These are phyloP conservation scores for Lathyrus sativus DNA, from an alignment of 306 rosid species.

Conservation along the genomic window DNA sequence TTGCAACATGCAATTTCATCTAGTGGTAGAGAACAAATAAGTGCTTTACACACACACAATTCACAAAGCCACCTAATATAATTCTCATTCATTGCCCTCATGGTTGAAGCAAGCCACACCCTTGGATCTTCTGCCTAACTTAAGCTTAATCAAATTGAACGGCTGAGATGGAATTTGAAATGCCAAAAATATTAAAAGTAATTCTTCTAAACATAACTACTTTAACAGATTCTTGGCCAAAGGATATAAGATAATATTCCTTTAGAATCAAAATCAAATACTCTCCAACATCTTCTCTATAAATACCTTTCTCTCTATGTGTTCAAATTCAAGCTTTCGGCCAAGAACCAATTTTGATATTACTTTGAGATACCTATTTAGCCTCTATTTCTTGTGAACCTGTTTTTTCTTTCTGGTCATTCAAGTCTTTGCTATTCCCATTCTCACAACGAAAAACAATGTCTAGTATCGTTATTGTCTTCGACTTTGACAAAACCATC, in stretches of 20 bases:
- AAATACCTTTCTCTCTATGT: too few species aligned
- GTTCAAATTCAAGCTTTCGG: too few species aligned
- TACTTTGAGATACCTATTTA: too few species aligned
- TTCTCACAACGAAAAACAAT: too few species aligned
- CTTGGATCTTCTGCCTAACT: background rate
- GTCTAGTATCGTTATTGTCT: too few species aligned
- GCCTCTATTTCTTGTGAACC: too few species aligned
- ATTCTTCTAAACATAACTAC: too few species aligned
- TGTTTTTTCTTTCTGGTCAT: too few species aligned
- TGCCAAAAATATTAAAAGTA: background rate
- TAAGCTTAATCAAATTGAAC: background rate
- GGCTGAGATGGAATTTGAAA: background rate
- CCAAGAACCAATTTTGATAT: too few species aligned
- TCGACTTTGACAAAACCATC: too few species aligned
- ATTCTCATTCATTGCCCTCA: background rate
- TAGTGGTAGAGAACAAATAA: background rate
- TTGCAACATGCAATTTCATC: background rate
- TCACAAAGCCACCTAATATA: background rate
- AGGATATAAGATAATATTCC: conserved; percentile 52
- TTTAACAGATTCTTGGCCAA: background rate
- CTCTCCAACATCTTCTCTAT: too few species aligned
- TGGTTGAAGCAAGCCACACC: background rate
- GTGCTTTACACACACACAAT: background rate
- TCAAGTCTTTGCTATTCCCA: too few species aligned
- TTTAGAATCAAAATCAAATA: conserved; percentile 3